These are phyloP conservation scores for Cutaneotrichosporon daszewskae DNA, from an alignment of 1,284 basidiomycete species.

Conservation along the genomic window DNA sequence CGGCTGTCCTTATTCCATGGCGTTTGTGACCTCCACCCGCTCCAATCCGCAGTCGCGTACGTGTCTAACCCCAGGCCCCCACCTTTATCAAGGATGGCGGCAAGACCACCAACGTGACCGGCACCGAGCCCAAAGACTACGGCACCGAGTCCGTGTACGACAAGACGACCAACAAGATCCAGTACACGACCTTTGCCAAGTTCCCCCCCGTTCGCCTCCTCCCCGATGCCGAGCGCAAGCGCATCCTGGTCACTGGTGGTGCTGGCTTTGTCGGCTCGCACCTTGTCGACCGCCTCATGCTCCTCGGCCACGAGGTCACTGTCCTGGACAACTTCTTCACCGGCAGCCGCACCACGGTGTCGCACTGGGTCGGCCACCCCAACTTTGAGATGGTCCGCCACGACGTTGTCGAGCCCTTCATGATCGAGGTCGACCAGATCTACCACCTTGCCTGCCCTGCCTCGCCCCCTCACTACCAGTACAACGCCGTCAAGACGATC, in stretches of 20 bases:
- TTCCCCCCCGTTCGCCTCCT: constrained; percentile 89
- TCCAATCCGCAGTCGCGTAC: not conserved
- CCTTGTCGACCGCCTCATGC: constrained; percentile 92
- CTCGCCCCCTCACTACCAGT: constrained; percentile 91
- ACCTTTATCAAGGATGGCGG: constrained; percentile 52
- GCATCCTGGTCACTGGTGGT: constrained; percentile 82
- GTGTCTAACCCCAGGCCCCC: constrained; percentile 28
- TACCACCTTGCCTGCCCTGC: constrained; percentile 95
- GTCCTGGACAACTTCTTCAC: constrained; percentile 99
- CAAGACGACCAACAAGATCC: constrained; percentile 69
- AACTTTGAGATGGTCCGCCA: constrained; percentile 97
- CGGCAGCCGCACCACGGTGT: constrained; percentile 81
- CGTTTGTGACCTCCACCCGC: not conserved
- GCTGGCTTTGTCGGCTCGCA: constrained; percentile 98
- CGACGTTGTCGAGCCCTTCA: constrained; percentile 92
- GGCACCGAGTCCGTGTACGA: constrained; percentile 79
- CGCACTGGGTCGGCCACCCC: constrained; percentile 92
- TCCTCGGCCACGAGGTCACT: constrained; percentile 94
- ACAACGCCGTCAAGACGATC: constrained; percentile 91
- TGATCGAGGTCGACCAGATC: constrained; percentile 96
- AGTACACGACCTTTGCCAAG: constrained; percentile 81
- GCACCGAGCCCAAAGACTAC: constrained; percentile 50
- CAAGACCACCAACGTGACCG: constrained; percentile 54
- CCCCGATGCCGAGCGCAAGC: constrained; percentile 69
- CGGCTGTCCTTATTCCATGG: too few species aligned